Base-by-base conservation (phyloP, 2,329 filamentous ascomycete species). In the Botrytis byssoidea region DNA sequence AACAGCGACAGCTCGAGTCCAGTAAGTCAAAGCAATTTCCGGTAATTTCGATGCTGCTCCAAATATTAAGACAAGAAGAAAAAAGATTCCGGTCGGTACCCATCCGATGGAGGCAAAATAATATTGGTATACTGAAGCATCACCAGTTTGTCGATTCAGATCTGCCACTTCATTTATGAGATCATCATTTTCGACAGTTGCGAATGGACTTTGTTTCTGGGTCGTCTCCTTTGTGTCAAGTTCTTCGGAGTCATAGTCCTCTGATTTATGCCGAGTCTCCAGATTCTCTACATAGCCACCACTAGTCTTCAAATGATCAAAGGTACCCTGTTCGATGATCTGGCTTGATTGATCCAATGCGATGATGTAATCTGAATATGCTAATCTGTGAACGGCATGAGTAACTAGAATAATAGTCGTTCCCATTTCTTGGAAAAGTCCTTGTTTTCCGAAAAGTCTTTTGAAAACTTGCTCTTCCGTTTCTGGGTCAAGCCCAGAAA, bases 311-410 rank as follows among this genome's bases (percentile, higher is more conserved):
- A 84, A 77, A 14, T 81, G 75, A 12, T 83, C 79, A 69, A 83
- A 83, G 9, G 77, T 78, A 5, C 84, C 84, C 74, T 84, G 81
- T 29, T 83, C 81, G 1, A 74, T 69, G 60, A 83, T 77, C 3
- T 70, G 74, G 9, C 83, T 82, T 25, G 81, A 77, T 29, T 75
- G 76, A 64, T 78, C 76, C 12, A 85, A 80, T 25, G 80, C 81
- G 55, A 85, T 79, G n/a, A 85, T 80, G 42, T 84, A 79, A 74
- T 85, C 83, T 25, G 82, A 82, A 68, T 82, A 82, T 25, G 80
- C 79, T 1, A 84, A 57, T 63, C 78, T 70, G 73, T 78, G 74
- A 37, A 80, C 74, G 16, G 78, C 78, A 74, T 80, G 82, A 1
- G 83, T 85, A 5, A 81, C 81, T 3, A 85, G 76, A 12, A 86